phyloP scores from a whole-genome alignment of 148 eudicot genomes.

The Cornus suecica region DNA sequence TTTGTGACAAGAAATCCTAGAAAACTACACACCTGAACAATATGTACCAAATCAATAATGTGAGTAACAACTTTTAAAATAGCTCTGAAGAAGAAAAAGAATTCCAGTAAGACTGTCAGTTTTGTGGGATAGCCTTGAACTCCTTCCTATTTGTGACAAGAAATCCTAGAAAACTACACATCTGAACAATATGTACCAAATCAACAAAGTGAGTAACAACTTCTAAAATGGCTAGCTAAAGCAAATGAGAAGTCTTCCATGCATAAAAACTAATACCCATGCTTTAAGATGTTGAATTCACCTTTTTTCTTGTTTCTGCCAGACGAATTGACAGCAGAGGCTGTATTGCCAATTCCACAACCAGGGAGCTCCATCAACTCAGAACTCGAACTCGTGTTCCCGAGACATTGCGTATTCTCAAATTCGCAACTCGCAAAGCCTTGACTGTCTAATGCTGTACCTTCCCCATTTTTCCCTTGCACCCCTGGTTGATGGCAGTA shows the following conservation, averaged over 20 bases:
- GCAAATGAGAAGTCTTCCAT: too few relatives aligned
- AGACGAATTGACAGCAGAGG: conserved; percentile 35
- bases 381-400: conserved; percentile 46
- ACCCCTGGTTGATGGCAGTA: conserved; percentile 58
- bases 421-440: conserved; percentile 60
- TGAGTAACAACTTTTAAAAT: background rate
- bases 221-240: background rate
- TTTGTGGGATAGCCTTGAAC: background rate
- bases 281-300: conserved; percentile 20
- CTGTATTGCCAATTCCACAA: conserved; percentile 49
- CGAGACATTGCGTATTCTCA: conserved; percentile 64
- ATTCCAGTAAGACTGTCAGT: background rate
- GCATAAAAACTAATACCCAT: background rate
- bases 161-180: background rate
- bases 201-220: background rate
- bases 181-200: background rate
- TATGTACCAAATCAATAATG: background rate
- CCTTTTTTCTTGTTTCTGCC: conserved; percentile 62
- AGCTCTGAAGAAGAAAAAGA: background rate
- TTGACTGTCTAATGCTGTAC: conserved; percentile 32
- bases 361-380: conserved; percentile 37
- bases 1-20: background rate
- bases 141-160: background rate
- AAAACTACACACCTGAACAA: background rate
- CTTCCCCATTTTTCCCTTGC: conserved; percentile 45